Percentiles rank a stretch among this genome's conserved stretches.
These are phyloP conservation scores for Microbotryum silenes-acaulis DNA, from an alignment of 1,284 basidiomycete species.

Conservation along the genomic window DNA sequence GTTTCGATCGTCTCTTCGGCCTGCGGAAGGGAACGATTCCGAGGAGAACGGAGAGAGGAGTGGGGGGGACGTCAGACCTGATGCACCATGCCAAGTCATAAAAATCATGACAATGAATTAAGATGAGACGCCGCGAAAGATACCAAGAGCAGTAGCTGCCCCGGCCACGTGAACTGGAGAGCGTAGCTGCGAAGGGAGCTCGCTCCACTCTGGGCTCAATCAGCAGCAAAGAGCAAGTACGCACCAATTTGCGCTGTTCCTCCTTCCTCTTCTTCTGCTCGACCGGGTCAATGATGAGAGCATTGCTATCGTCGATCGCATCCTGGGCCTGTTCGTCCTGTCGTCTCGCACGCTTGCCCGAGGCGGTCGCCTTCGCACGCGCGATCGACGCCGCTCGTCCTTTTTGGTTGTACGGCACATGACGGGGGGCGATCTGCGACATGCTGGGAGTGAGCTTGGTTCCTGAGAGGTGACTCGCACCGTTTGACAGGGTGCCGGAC, in stretches of 20 bases:
- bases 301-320: slow-evolving; percentile 2
- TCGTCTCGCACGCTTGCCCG: neutral
- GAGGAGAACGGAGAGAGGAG: neutral
- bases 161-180: neutral
- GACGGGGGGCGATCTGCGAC: too few relatives aligned
- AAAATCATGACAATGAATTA: neutral
- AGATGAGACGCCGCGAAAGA: neutral
- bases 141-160: too few relatives aligned
- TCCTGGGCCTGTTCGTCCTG: slow-evolving; percentile 1
- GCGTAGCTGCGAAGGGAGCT: neutral
- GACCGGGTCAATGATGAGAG: slow-evolving; percentile 6
- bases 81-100: neutral
- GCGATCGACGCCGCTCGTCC: slow-evolving; percentile 1
- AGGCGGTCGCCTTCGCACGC: neutral
- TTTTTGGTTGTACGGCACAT: slow-evolving; percentile 4
- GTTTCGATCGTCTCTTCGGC: neutral
- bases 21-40: neutral
- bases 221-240: neutral
- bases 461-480: too few relatives aligned
- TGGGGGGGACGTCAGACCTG: neutral
- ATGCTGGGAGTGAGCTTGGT: too few relatives aligned
- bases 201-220: neutral
- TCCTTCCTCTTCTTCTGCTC: slow-evolving; percentile 4
- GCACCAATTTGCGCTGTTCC: neutral
- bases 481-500: too few relatives aligned